A percentile compares a stretch with the other conserved stretches of the same genome.
phyloP scores from a whole-genome alignment of 2,329 filamentous ascomycete genomes.

The Aspergillus novoparasiticus region DNA sequence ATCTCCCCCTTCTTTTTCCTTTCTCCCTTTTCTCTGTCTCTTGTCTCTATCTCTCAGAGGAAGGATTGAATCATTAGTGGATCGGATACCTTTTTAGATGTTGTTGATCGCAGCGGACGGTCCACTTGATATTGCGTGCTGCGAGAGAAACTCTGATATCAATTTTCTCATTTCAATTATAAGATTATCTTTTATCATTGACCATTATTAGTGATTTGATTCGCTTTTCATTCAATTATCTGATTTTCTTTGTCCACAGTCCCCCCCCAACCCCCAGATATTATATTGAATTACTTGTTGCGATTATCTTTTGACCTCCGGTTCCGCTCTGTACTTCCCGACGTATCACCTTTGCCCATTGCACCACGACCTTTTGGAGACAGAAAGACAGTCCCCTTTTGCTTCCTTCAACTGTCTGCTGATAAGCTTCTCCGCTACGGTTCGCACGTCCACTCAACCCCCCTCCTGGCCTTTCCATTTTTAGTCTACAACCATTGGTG shows the following conservation, averaged over 20 bases:
- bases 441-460: constrained; percentile 18
- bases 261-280: neutral
- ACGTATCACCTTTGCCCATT: constrained; percentile 7
- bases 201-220: constrained; percentile 3
- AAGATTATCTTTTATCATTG: constrained; percentile 4
- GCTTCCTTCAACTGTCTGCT: constrained; percentile 5
- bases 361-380: neutral
- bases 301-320: constrained; percentile 11
- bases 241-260: neutral
- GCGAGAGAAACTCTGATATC: constrained; percentile 2
- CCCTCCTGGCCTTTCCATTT: neutral
- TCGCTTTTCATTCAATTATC: neutral
- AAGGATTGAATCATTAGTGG: neutral
- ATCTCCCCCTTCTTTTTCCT: neutral
- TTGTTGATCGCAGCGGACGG: neutral
- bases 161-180: constrained; percentile 3
- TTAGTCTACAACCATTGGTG: constrained; percentile 18
- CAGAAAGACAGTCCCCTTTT: neutral
- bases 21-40: neutral
- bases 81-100: neutral
- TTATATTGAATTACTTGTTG: constrained; percentile 9
- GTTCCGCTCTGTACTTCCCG: constrained; percentile 25
- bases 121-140: constrained; percentile 6
- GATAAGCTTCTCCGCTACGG: constrained; percentile 31
- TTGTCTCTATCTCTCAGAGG: neutral